phyloP scores from a whole-genome alignment of 129 eudicot species.

The Flaveria ramosissima region DNA sequence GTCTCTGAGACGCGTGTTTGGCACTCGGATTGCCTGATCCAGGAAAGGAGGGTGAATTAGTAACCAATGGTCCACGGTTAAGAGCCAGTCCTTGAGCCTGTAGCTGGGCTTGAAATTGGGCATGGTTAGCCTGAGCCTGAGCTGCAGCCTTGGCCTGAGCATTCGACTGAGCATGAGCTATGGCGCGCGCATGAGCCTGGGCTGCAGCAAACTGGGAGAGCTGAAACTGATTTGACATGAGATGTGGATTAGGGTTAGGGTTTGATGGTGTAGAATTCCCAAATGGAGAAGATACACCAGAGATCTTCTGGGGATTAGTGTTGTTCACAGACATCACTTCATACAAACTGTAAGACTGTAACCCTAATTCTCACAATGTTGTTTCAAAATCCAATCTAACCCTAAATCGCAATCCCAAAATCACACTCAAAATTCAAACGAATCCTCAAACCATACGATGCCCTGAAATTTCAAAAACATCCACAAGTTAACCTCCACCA shows the following conservation, averaged over 20 bases:
- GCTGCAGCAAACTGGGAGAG: slow-evolving; percentile 61
- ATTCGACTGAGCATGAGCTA: slow-evolving; percentile 65
- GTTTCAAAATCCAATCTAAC: slow-evolving; percentile 17
- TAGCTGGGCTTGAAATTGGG: slow-evolving; percentile 70
- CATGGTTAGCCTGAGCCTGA: slow-evolving; percentile 59
- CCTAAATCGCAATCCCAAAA: neutral
- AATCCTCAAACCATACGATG: slow-evolving; percentile 1
- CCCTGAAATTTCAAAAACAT: slow-evolving; percentile 14
- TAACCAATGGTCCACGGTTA: slow-evolving; percentile 43
- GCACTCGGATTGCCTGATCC: slow-evolving; percentile 9
- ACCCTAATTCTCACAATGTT: slow-evolving; percentile 30
- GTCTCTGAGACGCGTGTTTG: slow-evolving; percentile 64
- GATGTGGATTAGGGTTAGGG: slow-evolving; percentile 48
- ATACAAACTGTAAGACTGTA: slow-evolving; percentile 2
- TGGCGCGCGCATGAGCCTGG: slow-evolving; percentile 73
- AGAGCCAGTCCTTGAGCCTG: slow-evolving; percentile 71
- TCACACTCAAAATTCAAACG: slow-evolving; percentile 2
- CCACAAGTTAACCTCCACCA: neutral
- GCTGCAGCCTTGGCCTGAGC: slow-evolving; percentile 60
- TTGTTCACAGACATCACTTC: slow-evolving; percentile 68
- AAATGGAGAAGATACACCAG: slow-evolving; percentile 60
- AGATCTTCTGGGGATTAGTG: slow-evolving; percentile 58
- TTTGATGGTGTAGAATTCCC: slow-evolving; percentile 59
- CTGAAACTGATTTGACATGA: slow-evolving; percentile 55
- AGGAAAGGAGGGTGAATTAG: slow-evolving; percentile 25